phyloP scores from a whole-genome alignment of 768 basidiomycete species.

The Asterophora parasitica region DNA sequence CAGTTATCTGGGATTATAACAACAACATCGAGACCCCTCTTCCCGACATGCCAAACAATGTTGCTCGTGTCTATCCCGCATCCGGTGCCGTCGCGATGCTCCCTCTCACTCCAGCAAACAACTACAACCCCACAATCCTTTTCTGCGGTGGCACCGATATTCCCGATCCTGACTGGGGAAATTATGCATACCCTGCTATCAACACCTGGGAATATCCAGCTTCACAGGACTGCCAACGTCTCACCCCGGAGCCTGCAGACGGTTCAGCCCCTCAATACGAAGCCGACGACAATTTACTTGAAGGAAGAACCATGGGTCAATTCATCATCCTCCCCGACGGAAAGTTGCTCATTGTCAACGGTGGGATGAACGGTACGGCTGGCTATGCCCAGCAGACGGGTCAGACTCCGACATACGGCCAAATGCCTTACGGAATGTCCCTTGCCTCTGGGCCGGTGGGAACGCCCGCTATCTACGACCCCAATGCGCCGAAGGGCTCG shows the following conservation, averaged over 20 bases:
- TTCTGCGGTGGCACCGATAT: constrained; percentile 92
- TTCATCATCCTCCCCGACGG: constrained; percentile 81
- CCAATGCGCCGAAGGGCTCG: constrained; percentile 52
- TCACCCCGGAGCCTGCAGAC: constrained; percentile 80
- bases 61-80: constrained; percentile 84
- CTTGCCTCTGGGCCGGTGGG: constrained; percentile 67
- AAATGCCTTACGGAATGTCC: constrained; percentile 59
- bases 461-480: constrained; percentile 67
- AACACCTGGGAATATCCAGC: constrained; percentile 73
- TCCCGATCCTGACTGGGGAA: constrained; percentile 67
- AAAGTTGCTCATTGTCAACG: constrained; percentile 75
- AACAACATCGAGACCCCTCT: constrained; percentile 58
- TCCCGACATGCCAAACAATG: constrained; percentile 67
- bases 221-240: constrained; percentile 70
- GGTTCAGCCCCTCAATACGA: constrained; percentile 56
- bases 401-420: constrained; percentile 34
- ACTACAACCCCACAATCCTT: constrained; percentile 77
- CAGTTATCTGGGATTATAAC: constrained; percentile 48
- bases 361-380: constrained; percentile 80
- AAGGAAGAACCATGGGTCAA: constrained; percentile 87
- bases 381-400: constrained; percentile 56
- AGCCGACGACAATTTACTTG: constrained; percentile 72
- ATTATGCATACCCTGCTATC: constrained; percentile 70
- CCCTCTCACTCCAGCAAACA: constrained; percentile 85
- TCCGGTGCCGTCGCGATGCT: constrained; percentile 88